Evolutionary conservation across 768 basidiomycete genomes (phyloP).

Genomic region (Boletus rex-veris): DNA sequence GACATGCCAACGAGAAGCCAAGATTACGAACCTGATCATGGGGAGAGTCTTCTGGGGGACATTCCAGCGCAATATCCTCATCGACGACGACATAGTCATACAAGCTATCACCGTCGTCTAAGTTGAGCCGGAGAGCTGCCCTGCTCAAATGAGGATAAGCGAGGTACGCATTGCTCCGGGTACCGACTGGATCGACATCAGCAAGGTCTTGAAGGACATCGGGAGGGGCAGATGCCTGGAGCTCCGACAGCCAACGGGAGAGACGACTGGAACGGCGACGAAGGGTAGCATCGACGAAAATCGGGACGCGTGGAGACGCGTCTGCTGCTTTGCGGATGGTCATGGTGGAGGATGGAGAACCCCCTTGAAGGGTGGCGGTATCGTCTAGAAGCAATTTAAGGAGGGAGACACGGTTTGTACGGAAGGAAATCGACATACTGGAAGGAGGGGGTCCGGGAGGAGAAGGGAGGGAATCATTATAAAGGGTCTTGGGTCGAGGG

Average conservation of each 20-base stretch:
- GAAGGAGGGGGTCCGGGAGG: slow-evolving; percentile 3
- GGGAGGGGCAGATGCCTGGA: slow-evolving; percentile 26
- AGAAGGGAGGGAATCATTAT: slow-evolving; percentile 15
- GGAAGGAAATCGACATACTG: slow-evolving; percentile 18
- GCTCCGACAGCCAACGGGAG: slow-evolving; percentile 44
- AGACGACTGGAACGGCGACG: slow-evolving; percentile 39
- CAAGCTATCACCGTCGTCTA: slow-evolving; percentile 34
- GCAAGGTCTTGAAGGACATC: slow-evolving; percentile 16
- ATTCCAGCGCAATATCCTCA: slow-evolving; percentile 28
- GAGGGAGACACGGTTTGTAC: slow-evolving; percentile 33
- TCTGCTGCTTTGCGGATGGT: slow-evolving; percentile 21
- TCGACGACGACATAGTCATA: slow-evolving; percentile 43
- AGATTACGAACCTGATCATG: slow-evolving; percentile 28
- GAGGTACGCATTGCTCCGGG: slow-evolving; percentile 39
- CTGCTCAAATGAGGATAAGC: slow-evolving; percentile 37
- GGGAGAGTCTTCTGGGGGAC: slow-evolving; percentile 15
- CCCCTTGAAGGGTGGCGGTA: slow-evolving; percentile 6
- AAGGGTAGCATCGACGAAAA: slow-evolving; percentile 16
- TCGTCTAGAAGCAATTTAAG: slow-evolving; percentile 26
- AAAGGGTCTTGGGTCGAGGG: slow-evolving; percentile 12
- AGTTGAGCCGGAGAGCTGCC: slow-evolving; percentile 25
- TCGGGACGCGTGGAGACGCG: slow-evolving; percentile 21
- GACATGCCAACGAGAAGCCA: slow-evolving; percentile 17
- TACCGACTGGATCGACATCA: slow-evolving; percentile 26
- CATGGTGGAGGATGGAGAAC: slow-evolving; percentile 33